A percentile compares a stretch with the other conserved stretches of the same genome.
These are phyloP conservation scores for Plasmodium sp. DNA, from an alignment of 169 alveolate genomes.

Conservation along the genomic window DNA sequence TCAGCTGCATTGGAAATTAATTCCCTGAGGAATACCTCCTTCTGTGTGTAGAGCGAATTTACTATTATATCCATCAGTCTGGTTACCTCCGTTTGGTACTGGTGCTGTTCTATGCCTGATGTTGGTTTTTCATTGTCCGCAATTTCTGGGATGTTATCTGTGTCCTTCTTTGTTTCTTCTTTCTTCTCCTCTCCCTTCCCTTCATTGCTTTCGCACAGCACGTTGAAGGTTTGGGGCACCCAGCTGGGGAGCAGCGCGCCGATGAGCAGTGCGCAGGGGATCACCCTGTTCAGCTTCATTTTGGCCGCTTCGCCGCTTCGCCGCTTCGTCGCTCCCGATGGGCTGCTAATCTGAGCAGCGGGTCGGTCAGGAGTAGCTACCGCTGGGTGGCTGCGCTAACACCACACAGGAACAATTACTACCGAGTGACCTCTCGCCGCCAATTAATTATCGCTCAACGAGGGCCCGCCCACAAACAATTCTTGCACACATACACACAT, in stretches of 20 bases:
- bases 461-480: neutral
- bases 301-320: neutral
- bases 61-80: conserved; percentile 99
- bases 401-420: neutral
- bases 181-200: neutral
- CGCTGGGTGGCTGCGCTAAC: neutral
- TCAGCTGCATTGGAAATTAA: conserved; percentile 99
- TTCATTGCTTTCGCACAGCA: conserved; percentile 2
- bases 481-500: neutral
- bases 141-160: conserved; percentile 35
- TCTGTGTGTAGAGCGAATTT: conserved; percentile 98
- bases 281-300: conserved; percentile 24
- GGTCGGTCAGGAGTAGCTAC: neutral
- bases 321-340: neutral
- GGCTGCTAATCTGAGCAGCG: neutral
- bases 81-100: conserved; percentile 97
- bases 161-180: conserved; percentile 14
- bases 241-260: neutral
- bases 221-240: neutral
- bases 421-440: neutral
- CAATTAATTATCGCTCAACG: neutral
- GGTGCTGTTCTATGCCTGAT: conserved; percentile 82
- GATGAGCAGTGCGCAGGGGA: conserved; percentile 1
- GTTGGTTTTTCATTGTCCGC: conserved; percentile 70
- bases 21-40: conserved; percentile 98